phyloP scores from a whole-genome alignment of 441 rosid species.

The Brassica hybrid region DNA sequence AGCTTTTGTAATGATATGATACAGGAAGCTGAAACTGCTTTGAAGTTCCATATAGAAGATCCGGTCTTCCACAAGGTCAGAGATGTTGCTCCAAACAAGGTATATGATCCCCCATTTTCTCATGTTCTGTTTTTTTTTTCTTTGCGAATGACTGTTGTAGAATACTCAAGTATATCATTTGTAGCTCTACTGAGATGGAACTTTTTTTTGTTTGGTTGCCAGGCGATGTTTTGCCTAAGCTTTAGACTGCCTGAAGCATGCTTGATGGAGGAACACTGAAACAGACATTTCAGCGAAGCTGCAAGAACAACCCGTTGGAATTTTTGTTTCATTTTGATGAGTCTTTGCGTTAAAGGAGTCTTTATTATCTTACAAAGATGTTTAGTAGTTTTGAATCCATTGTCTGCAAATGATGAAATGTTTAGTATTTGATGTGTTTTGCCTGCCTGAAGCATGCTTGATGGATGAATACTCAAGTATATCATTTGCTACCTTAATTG shows the following conservation, averaged over 20 bases:
- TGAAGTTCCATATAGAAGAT: conserved; percentile 59
- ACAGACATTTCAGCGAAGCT: no score
- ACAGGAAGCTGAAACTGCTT: conserved; percentile 76
- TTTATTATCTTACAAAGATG: not conserved
- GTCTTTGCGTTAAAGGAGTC: not conserved
- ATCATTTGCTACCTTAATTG: no score
- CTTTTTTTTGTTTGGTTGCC: conserved; percentile 36
- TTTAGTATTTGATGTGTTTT: no score
- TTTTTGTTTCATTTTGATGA: not conserved
- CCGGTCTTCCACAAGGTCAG: conserved; percentile 78
- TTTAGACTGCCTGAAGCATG: conserved; percentile 87
- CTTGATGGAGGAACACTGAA: conserved; percentile 47
- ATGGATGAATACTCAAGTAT: no score
- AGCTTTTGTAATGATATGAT: conserved; percentile 10
- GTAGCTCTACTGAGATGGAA: conserved; percentile 4
- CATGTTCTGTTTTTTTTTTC: not conserved
- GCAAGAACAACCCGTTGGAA: no score
- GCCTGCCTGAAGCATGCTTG: no score
- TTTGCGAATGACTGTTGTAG: not conserved
- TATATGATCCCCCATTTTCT: conserved; percentile 26
- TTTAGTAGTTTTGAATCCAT: not conserved
- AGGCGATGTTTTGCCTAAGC: conserved; percentile 97
- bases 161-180: not conserved
- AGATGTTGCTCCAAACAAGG: conserved; percentile 99
- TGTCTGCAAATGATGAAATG: not conserved